Evolutionary conservation across 1,139 yeast species (phyloP), one percentile per base, ranked within the genome.

Genomic region (Lodderomyces margitis): DNA sequence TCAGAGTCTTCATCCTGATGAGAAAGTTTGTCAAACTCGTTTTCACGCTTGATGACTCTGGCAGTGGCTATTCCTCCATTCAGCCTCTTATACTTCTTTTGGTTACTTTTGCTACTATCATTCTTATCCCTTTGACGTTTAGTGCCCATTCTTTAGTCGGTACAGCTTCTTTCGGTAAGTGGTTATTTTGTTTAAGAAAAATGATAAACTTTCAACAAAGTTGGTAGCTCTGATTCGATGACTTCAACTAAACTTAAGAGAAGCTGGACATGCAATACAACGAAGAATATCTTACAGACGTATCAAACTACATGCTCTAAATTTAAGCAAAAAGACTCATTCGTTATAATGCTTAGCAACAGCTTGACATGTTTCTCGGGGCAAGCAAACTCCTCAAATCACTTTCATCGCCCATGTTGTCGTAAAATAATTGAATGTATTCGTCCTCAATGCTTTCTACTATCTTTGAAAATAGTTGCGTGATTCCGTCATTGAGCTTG

Each of bases 401-500:
- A 37, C 46, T 46, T 9, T 42, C 47, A 15, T 28, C 32, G 10
- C 19, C 15, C 19, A 8, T 4, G 19, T 28, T 28, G 8, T 28
- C 32, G 10, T 14, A 28, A 15, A 15, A 28, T n/a, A 7, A 11
- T 11, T 46, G 53, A 39, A 62, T 61, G 39, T 55, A 60, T 4
- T 45, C 41, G 3, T 66, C 73, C 23, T 68, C 74, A 1, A 87
- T 76, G 10, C 55, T 63, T 11, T 65, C 66, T 2, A 74, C 60
- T 2, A 78, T 62, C 21, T 57, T 54, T 39, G 69, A 66, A 51
- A 78, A 78, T 24, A 78, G 46, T 21, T 65, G 70, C 1, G 38
- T 35, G 3, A 78, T 58, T 0, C 80, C 81, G 1, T 56, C 53
- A 21, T 79, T 78, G 2, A 63, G 53, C 50, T 72, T 75, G 11